These are phyloP conservation scores for Diutina scorzettiae DNA, from an alignment of 1,139 yeast genomes.

Conservation along the genomic window DNA sequence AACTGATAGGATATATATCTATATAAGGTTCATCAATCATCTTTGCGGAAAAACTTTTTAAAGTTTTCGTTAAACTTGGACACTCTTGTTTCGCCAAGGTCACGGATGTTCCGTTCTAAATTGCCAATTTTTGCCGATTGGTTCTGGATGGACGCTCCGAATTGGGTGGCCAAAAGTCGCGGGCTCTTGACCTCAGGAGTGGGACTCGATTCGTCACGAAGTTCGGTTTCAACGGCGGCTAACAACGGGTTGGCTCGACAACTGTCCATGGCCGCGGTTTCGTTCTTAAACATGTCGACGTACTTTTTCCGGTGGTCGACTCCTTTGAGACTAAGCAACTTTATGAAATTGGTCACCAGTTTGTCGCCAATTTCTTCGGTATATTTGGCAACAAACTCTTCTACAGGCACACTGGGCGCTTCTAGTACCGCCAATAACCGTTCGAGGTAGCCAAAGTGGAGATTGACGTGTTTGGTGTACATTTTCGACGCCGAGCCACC, in stretches of 20 bases:
- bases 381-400: slow-evolving; percentile 55
- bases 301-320: slow-evolving; percentile 38
- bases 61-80: slow-evolving; percentile 49
- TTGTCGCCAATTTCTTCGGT: slow-evolving; percentile 58
- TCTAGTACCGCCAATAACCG: slow-evolving; percentile 53
- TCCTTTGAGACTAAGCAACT: slow-evolving; percentile 55
- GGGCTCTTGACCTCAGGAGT: slow-evolving; percentile 4
- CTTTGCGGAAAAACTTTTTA: slow-evolving; percentile 44
- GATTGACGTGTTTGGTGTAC: slow-evolving; percentile 38
- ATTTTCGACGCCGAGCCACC: slow-evolving; percentile 18
- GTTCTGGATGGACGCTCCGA: slow-evolving; percentile 18
- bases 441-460: slow-evolving; percentile 43
- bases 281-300: slow-evolving; percentile 44
- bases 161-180: neutral
- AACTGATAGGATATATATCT: no score
- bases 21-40: slow-evolving; percentile 13
- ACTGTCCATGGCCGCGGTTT: neutral
- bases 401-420: slow-evolving; percentile 49
- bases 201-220: neutral
- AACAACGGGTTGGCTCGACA: neutral
- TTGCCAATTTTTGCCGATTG: slow-evolving; percentile 36
- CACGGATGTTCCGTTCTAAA: slow-evolving; percentile 40
- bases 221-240: neutral
- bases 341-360: slow-evolving; percentile 48
- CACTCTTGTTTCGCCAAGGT: slow-evolving; percentile 43